Evolutionary conservation across 306 rosid species (phyloP).

Genomic region (Cicer arietinum): DNA sequence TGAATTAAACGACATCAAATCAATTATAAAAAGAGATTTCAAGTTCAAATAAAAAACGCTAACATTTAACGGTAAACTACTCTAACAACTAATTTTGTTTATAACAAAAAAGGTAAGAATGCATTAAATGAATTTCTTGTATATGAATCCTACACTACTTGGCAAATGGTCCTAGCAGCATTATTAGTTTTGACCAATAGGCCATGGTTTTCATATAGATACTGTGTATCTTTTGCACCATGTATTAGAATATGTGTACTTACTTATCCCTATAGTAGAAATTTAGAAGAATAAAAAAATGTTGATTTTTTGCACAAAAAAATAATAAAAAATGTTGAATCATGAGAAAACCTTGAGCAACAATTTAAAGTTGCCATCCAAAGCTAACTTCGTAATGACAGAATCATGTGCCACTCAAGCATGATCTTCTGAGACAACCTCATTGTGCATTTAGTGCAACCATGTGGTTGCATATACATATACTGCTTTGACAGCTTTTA

Average conservation of each 20-base stretch:
- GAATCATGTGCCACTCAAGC: slow-evolving; percentile 55
- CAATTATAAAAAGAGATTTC: too few relatives aligned
- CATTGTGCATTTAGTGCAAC: slow-evolving; percentile 40
- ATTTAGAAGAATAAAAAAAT: neutral
- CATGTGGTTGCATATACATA: slow-evolving; percentile 45
- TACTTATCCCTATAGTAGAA: slow-evolving; percentile 5
- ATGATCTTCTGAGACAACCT: slow-evolving; percentile 44
- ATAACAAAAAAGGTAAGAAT: too few relatives aligned
- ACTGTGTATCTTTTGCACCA: neutral
- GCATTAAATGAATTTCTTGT: too few relatives aligned
- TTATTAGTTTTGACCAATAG: slow-evolving; percentile 20
- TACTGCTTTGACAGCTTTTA: slow-evolving; percentile 31
- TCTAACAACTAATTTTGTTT: too few relatives aligned
- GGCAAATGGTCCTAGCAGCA: neutral
- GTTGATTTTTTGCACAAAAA: too few relatives aligned
- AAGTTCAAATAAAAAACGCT: too few relatives aligned
- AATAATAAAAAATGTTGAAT: neutral
- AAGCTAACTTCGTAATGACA: slow-evolving; percentile 43
- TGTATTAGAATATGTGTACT: slow-evolving; percentile 11
- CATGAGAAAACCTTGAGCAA: slow-evolving; percentile 8
- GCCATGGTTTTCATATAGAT: neutral
- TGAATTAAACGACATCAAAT: too few relatives aligned
- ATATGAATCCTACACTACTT: too few relatives aligned
- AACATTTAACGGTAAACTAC: too few relatives aligned
- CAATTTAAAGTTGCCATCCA: slow-evolving; percentile 25